Base-by-base conservation (phyloP, 495 filamentous ascomycete genomes). In the Tuber brumale region DNA sequence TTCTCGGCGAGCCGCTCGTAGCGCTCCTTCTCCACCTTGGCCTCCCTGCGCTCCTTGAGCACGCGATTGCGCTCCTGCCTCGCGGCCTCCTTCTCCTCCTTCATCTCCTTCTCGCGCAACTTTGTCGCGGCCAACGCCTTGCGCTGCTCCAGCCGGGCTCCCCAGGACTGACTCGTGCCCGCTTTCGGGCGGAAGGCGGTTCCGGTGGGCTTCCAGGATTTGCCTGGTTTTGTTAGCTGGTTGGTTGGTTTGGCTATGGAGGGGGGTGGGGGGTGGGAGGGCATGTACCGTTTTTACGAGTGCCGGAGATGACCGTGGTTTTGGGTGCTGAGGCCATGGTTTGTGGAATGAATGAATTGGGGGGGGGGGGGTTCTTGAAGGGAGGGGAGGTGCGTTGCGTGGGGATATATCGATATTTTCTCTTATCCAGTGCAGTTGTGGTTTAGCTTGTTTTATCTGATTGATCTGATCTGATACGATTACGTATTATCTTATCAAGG, bases 1-100 rank as follows among this genome's bases (percentile, higher is more conserved):
- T 94, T 97, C 85, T 95, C 92, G 43, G 93, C 95, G 90, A 99
- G 90, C 86, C 93, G 94, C 85, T 94, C 93, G 83, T 93, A 98
- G 57, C 96, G 88, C 77, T 92, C 93, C 85, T 94, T 95, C 87
- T 99, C 95, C 81, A 92, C 94, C 88, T 97, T 97, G 10, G 89
- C 90, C 37, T 90, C 92, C 69, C 93, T 88, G 83, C 90, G 92
- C 74, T 95, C 93, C 82, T 91, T 94, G 80, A 98, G 92, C 27
- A 72, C 16, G 42, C 42, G 41, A 43, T 37, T 37, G 57, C 85
- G 76, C 84, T 97, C 94, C 88, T 95, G 88, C 87, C 93, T 87
- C 82, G 92, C 93, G 14, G 90, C 89, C 82, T 97, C 93, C 84
- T 96, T 97, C 86, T 98, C 95, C 8, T 93, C 92, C 85, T 95